Evolutionary conservation across 768 basidiomycete genomes (phyloP), one percentile per base, ranked within the genome.

Genomic region (Naganishia kalamii): DNA sequence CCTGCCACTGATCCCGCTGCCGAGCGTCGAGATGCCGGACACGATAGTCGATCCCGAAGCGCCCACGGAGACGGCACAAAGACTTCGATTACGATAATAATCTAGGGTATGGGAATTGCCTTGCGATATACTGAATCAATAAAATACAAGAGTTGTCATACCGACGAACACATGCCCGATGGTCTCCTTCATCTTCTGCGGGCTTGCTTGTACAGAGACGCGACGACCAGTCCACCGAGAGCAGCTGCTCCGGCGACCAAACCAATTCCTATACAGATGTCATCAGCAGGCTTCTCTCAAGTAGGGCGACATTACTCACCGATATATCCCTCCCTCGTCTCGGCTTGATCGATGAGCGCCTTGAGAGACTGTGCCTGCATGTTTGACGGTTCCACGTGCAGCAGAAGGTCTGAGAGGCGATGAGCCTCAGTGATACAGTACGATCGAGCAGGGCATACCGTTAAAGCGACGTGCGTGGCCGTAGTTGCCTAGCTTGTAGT

Each of bases 401-500:
- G 79, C 6, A 99, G 82, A 15, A 94, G 80, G 32, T 85, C 94
- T 97, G 48, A 6, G 15, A 37, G 12, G 35, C 25, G 17, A 48
- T 23, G 10, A 98, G 82, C 19, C 29, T 84, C 93, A 96, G 71
- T 10, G 4, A 49, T 32, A 21, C 21, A 59, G 29, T 21, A 51
- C 1, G n/a, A 27, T 11, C 15, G 17, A 37, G n/a, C 30, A 25
- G 32, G n/a, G 75, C 88, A 66, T 52, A 96, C 94, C 86, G 77
- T 97, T 97, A 78, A 96, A 99, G 67, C 84, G 87, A 79, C 84
- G 87, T 1, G 93, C 91, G 73, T 97, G 90, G 21, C 89, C 88
- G 76, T 88, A 97, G 75, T 97, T 92, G 12, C 87, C 86, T 84
- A 97, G 88, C 82, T 98, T 98, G 80, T 91, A 97, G 78, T 98